phyloP scores from a whole-genome alignment of 208 protist species.

The Leishmania tropica region DNA sequence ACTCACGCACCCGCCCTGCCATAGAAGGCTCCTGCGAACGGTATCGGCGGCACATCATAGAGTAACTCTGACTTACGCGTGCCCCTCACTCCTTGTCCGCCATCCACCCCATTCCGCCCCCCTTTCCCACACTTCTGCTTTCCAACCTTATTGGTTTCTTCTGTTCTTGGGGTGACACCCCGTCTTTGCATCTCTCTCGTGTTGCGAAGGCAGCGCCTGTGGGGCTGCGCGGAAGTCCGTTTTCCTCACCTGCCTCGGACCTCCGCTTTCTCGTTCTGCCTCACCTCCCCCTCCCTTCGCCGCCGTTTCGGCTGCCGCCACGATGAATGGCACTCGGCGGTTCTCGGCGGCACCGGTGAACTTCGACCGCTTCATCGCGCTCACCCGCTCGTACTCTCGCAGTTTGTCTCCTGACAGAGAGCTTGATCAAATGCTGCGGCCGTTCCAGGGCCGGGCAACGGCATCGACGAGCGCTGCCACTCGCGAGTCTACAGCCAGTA shows the following conservation, averaged over 20 bases:
- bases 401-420: constrained; percentile 77
- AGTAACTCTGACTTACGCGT: neutral
- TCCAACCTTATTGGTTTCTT: neutral
- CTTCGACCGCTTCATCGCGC: constrained; percentile 69
- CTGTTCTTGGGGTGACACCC: neutral
- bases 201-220: neutral
- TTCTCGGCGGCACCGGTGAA: constrained; percentile 55
- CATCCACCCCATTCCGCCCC: neutral
- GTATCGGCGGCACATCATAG: neutral
- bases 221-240: neutral
- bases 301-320: neutral
- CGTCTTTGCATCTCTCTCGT: neutral
- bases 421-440: constrained; percentile 74
- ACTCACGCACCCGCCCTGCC: neutral
- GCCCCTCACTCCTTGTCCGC: neutral
- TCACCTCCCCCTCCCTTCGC: neutral
- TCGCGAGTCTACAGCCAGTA: constrained; percentile 1
- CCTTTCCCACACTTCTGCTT: neutral
- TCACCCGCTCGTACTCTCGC: constrained; percentile 44
- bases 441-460: constrained; percentile 15
- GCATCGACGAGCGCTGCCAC: neutral
- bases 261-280: neutral
- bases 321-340: constrained; percentile 11
- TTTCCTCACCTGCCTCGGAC: neutral
- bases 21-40: constrained; percentile 2